A percentile compares a stretch with the other conserved stretches of the same genome.
phyloP scores from a whole-genome alignment of 768 basidiomycete species.

The Suillus discolor region DNA sequence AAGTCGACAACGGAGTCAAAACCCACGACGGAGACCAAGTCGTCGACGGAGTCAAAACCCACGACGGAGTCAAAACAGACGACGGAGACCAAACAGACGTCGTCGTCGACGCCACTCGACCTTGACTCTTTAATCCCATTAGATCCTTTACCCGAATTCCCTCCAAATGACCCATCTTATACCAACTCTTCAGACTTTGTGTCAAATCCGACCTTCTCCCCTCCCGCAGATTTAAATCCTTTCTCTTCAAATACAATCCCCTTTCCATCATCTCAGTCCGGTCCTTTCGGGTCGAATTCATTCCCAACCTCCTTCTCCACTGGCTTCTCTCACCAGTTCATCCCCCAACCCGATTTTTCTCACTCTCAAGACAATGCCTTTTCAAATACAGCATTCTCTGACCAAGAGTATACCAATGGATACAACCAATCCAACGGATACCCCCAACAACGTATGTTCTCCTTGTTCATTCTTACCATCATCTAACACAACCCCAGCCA shows the following conservation, averaged over 20 bases:
- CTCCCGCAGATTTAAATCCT: not conserved
- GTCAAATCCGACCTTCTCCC: not conserved
- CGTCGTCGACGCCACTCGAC: slow-evolving; percentile 16
- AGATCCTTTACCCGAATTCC: slow-evolving; percentile 19
- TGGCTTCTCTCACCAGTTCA: slow-evolving; percentile 4
- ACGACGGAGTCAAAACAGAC: not conserved
- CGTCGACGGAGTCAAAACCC: not conserved
- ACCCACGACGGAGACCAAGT: not conserved
- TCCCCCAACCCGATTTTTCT: not conserved
- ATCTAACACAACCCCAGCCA: not conserved
- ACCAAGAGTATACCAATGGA: not conserved
- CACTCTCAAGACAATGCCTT: not conserved
- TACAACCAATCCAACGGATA: slow-evolving; percentile 4
- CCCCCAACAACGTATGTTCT: not conserved
- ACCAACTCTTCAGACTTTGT: not conserved
- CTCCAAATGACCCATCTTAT: not conserved
- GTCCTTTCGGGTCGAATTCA: slow-evolving; percentile 1
- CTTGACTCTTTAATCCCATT: slow-evolving; percentile 32
- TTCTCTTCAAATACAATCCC: not conserved
- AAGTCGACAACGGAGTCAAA: not conserved
- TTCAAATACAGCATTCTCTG: not conserved
- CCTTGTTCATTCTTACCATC: too few relatives aligned
- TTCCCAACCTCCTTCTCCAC: not conserved
- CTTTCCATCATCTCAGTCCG: not conserved
- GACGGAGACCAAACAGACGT: not conserved